Evolutionary conservation across 2,329 filamentous ascomycete species (phyloP).

Genomic region (Aspergillus brunneoviolaceus): DNA sequence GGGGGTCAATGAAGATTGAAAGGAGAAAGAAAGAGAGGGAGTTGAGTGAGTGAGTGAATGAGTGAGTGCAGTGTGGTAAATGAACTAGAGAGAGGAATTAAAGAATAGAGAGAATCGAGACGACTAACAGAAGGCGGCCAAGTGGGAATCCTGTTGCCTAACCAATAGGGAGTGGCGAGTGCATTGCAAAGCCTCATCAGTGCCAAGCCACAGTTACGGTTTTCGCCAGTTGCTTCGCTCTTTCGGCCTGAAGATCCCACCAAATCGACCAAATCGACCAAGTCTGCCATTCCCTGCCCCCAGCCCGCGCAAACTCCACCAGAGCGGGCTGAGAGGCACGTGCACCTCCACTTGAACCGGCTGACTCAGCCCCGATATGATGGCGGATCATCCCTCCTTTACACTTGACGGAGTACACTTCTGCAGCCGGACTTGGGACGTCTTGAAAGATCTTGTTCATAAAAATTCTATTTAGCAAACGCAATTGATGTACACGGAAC

Average conservation of each 20-base stretch:
- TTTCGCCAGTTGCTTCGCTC: slow-evolving; percentile 19
- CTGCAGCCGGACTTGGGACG: too few species aligned
- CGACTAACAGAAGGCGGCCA: slow-evolving; percentile 26
- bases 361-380: slow-evolving; percentile 5
- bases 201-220: slow-evolving; percentile 24
- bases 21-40: slow-evolving; percentile 6
- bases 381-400: not conserved
- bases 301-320: not conserved
- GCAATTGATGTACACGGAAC: slow-evolving; percentile 11
- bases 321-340: slow-evolving; percentile 5
- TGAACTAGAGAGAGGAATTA: slow-evolving; percentile 13
- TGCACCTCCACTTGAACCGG: slow-evolving; percentile 5
- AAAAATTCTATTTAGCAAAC: not conserved
- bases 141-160: slow-evolving; percentile 45
- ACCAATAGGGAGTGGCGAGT: slow-evolving; percentile 38
- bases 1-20: not conserved
- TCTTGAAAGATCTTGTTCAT: too few species aligned
- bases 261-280: too few species aligned
- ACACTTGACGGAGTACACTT: too few species aligned
- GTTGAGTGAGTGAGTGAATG: not conserved
- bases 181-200: slow-evolving; percentile 24
- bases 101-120: slow-evolving; percentile 16
- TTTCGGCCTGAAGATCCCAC: too few species aligned
- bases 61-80: slow-evolving; percentile 6
- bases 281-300: slow-evolving; percentile 15